Base-by-base conservation (phyloP, 2,329 filamentous ascomycete species). In the Verticillium longisporum region DNA sequence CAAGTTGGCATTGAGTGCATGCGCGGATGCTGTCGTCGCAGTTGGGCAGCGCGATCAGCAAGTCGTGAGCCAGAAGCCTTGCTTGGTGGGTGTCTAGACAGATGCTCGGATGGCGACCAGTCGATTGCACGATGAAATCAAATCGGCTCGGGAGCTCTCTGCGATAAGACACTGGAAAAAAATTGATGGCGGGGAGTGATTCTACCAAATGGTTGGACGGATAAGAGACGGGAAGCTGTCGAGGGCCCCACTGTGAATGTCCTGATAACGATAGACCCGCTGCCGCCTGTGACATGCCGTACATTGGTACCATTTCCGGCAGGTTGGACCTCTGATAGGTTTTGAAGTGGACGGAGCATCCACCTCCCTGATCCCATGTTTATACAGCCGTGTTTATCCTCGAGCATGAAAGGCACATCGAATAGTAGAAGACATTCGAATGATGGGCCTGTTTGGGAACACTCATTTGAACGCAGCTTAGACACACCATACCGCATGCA, bases 141-240 rank as follows among this genome's bases (percentile, higher is more conserved):
- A 50, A 50, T n/a, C 45, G 45, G 21, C 18, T 26, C 45, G n/a
- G 21, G n/a, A 50, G 45, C 45, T 50, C 45, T 50, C n/a, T 18
- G 18, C 45, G 45, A 50, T 50, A 50, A 50, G 45, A 21, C 45
- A 3, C 15, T 56, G 37, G 37, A 58, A 64, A 65, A 60, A 62
- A 50, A 65, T 64, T 61, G 55, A 64, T 50, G 18, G 45, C 45
- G 45, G 45, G 45, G 45, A 50, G 18, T 9, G 45, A 50, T 50
- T 50, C 45, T 6, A 18, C 6, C n/a, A 7, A 21, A 10, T 50
- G 45, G n/a, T 50, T 50, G 45, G 45, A 4, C n/a, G 45, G 45
- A 50, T 50, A 50, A 50, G 45, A 3, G n/a, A 18, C 45, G 18
- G 6, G 45, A 50, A 50, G 45, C 18, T 50, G 45, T 50, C n/a